phyloP scores from a whole-genome alignment of 768 basidiomycete species.

The Rubroboletus satanas region DNA sequence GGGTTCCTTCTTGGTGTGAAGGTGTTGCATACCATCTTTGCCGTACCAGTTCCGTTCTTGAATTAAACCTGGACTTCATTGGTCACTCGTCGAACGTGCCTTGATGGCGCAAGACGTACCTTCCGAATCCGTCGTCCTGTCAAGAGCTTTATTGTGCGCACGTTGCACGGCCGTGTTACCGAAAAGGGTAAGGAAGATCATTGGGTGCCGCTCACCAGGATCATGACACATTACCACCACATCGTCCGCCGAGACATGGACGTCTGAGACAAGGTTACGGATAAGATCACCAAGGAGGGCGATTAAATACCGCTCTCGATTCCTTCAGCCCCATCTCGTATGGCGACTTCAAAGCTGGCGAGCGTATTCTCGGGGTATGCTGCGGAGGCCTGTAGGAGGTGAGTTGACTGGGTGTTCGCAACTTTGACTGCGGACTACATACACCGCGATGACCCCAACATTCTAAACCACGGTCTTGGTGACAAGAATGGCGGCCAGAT shows the following conservation, averaged over 20 bases:
- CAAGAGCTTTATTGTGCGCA: slow-evolving; percentile 45
- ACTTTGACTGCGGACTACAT: slow-evolving; percentile 36
- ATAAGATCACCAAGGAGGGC: slow-evolving; percentile 33
- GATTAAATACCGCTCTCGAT: slow-evolving; percentile 91
- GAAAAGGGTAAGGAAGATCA: slow-evolving; percentile 22
- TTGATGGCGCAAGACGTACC: slow-evolving; percentile 35
- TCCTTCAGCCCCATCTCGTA: slow-evolving; percentile 91
- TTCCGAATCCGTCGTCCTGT: slow-evolving; percentile 77
- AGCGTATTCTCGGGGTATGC: slow-evolving; percentile 91
- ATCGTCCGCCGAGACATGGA: slow-evolving; percentile 86
- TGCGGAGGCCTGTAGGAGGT: slow-evolving; percentile 68
- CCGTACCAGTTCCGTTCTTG: slow-evolving; percentile 71
- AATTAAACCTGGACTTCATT: slow-evolving; percentile 51
- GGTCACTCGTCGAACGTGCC: slow-evolving; percentile 28
- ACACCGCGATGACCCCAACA: slow-evolving; percentile 81
- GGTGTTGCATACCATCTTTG: slow-evolving; percentile 66
- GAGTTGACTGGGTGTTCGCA: not conserved
- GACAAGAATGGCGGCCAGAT: not conserved
- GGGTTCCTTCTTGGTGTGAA: slow-evolving; percentile 76
- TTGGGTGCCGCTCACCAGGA: slow-evolving; percentile 49
- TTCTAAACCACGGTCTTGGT: slow-evolving; percentile 37
- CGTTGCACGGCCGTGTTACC: slow-evolving; percentile 20
- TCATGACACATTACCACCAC: slow-evolving; percentile 97
- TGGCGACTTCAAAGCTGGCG: slow-evolving; percentile 92
- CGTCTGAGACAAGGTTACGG: slow-evolving; percentile 73